Conservation (phyloP, 768 basidiomycete species). For the Termitomyces sp. region DNA sequence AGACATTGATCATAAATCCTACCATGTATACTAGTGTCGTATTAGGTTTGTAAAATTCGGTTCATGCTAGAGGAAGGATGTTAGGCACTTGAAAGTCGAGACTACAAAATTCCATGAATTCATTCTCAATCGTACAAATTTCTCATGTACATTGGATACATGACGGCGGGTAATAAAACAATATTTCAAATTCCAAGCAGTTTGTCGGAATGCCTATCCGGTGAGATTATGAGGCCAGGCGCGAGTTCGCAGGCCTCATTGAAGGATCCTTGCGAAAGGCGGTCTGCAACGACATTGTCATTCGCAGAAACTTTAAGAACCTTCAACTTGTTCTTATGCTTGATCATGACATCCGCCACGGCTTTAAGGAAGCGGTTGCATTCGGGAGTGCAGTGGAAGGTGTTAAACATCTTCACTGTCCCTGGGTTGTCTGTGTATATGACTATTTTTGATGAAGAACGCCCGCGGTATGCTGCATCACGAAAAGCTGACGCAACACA, state of each 20-base stretch:
- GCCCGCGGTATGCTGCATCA: background rate
- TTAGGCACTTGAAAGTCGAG: background rate
- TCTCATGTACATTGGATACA: no score
- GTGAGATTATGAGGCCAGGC: background rate
- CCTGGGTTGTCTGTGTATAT: background rate
- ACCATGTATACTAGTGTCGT: background rate
- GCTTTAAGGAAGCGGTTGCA: background rate
- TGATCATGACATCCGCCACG: background rate
- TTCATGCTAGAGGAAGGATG: background rate
- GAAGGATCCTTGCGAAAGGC: background rate
- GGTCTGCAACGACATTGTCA: background rate
- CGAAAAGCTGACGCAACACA: conserved; percentile 2
- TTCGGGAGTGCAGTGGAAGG: background rate
- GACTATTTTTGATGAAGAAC: background rate
- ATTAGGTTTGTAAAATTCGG: background rate
- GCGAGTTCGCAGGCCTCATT: background rate
- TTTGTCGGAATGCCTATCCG: background rate
- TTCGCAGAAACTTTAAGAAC: background rate
- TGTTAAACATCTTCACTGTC: background rate
- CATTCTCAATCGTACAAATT: background rate
- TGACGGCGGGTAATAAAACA: background rate
- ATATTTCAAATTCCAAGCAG: background rate
- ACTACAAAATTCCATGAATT: background rate
- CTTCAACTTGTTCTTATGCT: background rate
- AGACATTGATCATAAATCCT: background rate